A percentile compares a stretch with the other conserved stretches of the same genome.
These are phyloP conservation scores for Capronia americana DNA, from an alignment of 2,329 filamentous ascomycete genomes.

Conservation along the genomic window DNA sequence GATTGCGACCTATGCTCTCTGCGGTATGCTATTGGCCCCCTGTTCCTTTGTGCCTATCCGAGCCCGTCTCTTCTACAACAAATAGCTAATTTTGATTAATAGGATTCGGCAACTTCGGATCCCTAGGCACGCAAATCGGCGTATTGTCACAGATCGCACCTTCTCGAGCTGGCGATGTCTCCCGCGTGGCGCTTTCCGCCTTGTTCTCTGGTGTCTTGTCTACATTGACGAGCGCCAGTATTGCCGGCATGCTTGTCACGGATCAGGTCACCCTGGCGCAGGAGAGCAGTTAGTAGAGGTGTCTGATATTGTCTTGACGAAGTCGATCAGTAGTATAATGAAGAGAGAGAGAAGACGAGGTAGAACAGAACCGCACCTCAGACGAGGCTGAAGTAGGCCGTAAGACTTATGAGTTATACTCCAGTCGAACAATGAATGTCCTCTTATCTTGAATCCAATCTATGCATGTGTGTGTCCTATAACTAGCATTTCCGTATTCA, in stretches of 20 bases:
- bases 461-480: no score
- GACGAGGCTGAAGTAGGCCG: not conserved
- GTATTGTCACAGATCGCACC: conserved; percentile 83
- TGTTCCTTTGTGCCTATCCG: not conserved
- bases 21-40: conserved; percentile 53
- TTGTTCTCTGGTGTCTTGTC: conserved; percentile 78
- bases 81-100: not conserved
- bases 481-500: no score
- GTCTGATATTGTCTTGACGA: not conserved
- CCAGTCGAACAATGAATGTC: not conserved
- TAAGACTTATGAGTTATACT: not conserved
- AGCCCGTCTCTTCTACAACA: not conserved
- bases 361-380: not conserved
- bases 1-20: conserved; percentile 86
- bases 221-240: conserved; percentile 77
- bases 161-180: conserved; percentile 74
- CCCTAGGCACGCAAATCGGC: conserved; percentile 87
- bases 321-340: not conserved
- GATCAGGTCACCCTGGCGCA: conserved; percentile 29
- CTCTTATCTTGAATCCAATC: not conserved
- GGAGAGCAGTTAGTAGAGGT: conserved; percentile 3
- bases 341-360: not conserved
- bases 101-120: conserved; percentile 84
- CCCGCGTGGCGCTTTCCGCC: conserved; percentile 75
- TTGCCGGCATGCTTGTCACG: conserved; percentile 74